phyloP scores from a whole-genome alignment of 2,329 filamentous ascomycete genomes.

The Grosmannia penicillata region DNA sequence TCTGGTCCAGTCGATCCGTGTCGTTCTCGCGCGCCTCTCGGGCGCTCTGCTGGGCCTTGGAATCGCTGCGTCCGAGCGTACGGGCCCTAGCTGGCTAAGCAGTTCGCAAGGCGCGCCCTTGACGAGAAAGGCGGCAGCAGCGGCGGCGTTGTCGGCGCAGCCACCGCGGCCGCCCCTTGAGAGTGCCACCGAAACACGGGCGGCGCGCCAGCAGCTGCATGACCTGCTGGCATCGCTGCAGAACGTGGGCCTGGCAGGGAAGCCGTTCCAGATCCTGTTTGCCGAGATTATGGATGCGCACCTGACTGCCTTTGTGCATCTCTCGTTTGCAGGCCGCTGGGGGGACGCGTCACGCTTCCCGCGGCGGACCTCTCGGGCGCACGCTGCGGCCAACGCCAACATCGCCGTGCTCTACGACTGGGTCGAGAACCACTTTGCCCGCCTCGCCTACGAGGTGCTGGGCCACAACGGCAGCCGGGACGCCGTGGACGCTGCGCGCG shows the following conservation, averaged over 20 bases:
- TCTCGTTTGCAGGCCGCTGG: conserved; percentile 52
- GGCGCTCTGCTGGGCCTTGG: conserved; percentile 29
- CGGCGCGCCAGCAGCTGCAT: conserved; percentile 32
- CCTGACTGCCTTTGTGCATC: conserved; percentile 47
- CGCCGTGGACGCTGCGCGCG: too few species aligned
- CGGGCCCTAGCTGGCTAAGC: too few species aligned
- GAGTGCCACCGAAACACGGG: conserved; percentile 16
- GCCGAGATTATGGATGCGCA: conserved; percentile 55
- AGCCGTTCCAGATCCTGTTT: conserved; percentile 55
- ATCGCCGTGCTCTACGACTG: conserved; percentile 47
- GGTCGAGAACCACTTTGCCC: conserved; percentile 53
- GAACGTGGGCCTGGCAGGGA: conserved; percentile 52
- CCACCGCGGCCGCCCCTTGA: conserved; percentile 12
- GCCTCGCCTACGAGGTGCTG: conserved; percentile 48
- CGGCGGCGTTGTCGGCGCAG: too few species aligned
- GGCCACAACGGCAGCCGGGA: conserved; percentile 20
- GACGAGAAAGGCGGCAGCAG: background rate
- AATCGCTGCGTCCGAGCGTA: conserved; percentile 1
- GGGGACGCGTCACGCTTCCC: conserved; percentile 7
- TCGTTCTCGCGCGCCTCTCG: conserved; percentile 38
- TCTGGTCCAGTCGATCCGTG: conserved; percentile 37
- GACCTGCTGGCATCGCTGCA: conserved; percentile 43
- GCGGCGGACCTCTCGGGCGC: background rate
- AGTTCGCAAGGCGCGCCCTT: too few species aligned
- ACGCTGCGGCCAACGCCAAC: conserved; percentile 20